phyloP scores from a whole-genome alignment of 306 rosid genomes.

The Pterocarpus santalinus region DNA sequence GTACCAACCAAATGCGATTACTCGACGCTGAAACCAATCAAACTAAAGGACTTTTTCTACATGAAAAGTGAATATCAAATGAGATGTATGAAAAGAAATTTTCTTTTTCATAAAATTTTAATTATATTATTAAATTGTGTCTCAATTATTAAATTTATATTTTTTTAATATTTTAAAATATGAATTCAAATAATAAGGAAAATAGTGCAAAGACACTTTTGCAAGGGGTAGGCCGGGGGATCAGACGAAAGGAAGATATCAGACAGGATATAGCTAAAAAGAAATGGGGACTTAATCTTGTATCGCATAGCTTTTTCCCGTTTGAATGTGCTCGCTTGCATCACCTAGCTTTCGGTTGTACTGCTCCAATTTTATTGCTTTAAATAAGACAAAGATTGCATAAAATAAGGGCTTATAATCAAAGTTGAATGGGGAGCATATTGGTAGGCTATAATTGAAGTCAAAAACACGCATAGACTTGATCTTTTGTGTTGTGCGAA shows the following conservation, averaged over 20 bases:
- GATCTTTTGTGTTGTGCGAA: constrained; percentile 14
- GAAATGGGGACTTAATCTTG: neutral
- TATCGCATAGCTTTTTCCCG: neutral
- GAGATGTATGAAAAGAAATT: no score
- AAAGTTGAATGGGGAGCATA: neutral
- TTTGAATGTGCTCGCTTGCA: neutral
- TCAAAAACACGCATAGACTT: constrained; percentile 23
- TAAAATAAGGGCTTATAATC: neutral
- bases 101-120: no score
- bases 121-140: no score
- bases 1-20: constrained; percentile 60
- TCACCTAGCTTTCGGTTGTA: constrained; percentile 41
- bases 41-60: neutral
- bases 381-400: constrained; percentile 39
- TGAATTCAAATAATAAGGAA: no score
- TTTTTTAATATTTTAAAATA: no score
- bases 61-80: neutral
- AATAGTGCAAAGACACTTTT: constrained; percentile 39
- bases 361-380: constrained; percentile 8
- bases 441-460: constrained; percentile 52
- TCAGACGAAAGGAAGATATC: constrained; percentile 11
- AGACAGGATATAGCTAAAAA: neutral
- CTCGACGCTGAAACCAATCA: constrained; percentile 56
- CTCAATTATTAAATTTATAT: no score
- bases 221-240: constrained; percentile 6